These are phyloP conservation scores for Casaregolazyma suthepensis DNA, from an alignment of 1,139 yeast genomes.

Conservation along the genomic window DNA sequence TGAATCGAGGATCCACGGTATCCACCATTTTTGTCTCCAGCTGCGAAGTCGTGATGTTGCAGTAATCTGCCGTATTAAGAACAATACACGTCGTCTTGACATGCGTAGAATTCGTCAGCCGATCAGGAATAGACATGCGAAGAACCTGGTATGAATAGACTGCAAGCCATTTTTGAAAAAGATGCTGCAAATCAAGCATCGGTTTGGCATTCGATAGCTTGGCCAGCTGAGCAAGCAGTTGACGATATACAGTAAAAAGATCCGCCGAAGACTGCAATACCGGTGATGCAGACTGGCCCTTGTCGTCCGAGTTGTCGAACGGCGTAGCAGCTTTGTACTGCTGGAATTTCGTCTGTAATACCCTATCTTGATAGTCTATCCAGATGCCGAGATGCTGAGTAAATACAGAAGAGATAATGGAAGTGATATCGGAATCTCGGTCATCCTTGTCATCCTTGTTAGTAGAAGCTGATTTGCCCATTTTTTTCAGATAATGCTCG, in stretches of 20 bases:
- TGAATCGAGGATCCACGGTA: conserved; percentile 40
- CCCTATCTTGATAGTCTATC: conserved; percentile 78
- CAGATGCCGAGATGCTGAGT: conserved; percentile 81
- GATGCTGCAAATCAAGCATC: conserved; percentile 52
- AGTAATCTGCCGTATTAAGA: conserved; percentile 85
- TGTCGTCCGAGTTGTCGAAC: conserved; percentile 9
- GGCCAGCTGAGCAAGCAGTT: conserved; percentile 65
- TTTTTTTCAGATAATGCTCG: conserved; percentile 60
- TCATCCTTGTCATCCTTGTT: conserved; percentile 12
- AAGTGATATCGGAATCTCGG: conserved; percentile 28
- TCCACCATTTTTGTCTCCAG: conserved; percentile 58
- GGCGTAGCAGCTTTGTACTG: conserved; percentile 25
- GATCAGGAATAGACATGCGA: conserved; percentile 50
- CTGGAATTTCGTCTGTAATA: conserved; percentile 53
- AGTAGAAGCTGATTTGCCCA: conserved; percentile 32
- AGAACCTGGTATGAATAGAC: conserved; percentile 61
- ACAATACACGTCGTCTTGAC: conserved; percentile 64
- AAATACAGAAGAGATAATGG: conserved; percentile 63
- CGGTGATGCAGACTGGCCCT: conserved; percentile 41
- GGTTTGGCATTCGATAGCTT: conserved; percentile 69
- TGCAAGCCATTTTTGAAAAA: conserved; percentile 62
- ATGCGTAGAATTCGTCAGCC: conserved; percentile 46
- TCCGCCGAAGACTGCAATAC: conserved; percentile 84
- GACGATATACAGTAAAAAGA: conserved; percentile 69
- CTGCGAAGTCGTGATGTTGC: conserved; percentile 71